These are phyloP conservation scores for Candida sakaeoensis DNA, from an alignment of 805 yeast species.

Conservation along the genomic window DNA sequence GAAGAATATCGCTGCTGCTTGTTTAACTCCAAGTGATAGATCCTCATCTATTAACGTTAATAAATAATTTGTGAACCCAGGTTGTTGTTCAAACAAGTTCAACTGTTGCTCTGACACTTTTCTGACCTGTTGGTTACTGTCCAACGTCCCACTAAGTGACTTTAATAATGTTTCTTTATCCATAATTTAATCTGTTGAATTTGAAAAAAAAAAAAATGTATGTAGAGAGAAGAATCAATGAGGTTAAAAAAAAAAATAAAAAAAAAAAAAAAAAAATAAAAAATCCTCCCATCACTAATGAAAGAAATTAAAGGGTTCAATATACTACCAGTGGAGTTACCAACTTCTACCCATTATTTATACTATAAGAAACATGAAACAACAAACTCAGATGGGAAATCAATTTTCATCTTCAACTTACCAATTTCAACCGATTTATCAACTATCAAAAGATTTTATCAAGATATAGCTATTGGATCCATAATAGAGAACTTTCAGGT, in stretches of 20 bases:
- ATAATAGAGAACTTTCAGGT: slow-evolving; percentile 47
- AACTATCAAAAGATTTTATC: slow-evolving; percentile 54
- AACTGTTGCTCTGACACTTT: slow-evolving; percentile 53
- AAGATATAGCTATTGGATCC: slow-evolving; percentile 59
- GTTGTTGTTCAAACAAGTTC: slow-evolving; percentile 48
- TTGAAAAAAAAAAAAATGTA: background rate
- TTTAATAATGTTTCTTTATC: slow-evolving; percentile 48
- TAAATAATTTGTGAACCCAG: slow-evolving; percentile 55
- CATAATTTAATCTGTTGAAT: slow-evolving; percentile 20
- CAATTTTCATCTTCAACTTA: slow-evolving; percentile 72
- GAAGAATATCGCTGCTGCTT: slow-evolving; percentile 42
- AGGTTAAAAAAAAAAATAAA: no score
- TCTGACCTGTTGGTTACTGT: slow-evolving; percentile 46
- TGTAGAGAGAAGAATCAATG: no score
- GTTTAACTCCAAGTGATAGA: slow-evolving; percentile 33
- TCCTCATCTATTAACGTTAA: slow-evolving; percentile 47
- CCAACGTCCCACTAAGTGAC: slow-evolving; percentile 53
- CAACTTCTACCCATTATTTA: slow-evolving; percentile 51
- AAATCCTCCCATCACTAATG: slow-evolving; percentile 4
- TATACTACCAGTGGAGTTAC: slow-evolving; percentile 46
- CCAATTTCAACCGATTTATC: slow-evolving; percentile 60
- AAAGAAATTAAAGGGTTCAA: slow-evolving; percentile 57
- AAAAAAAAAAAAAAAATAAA: slow-evolving; percentile 1
- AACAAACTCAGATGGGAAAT: slow-evolving; percentile 45
- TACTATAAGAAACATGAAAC: slow-evolving; percentile 62